Base-by-base conservation (phyloP, 768 basidiomycete genomes). In the Infundibulicybe gibba region DNA sequence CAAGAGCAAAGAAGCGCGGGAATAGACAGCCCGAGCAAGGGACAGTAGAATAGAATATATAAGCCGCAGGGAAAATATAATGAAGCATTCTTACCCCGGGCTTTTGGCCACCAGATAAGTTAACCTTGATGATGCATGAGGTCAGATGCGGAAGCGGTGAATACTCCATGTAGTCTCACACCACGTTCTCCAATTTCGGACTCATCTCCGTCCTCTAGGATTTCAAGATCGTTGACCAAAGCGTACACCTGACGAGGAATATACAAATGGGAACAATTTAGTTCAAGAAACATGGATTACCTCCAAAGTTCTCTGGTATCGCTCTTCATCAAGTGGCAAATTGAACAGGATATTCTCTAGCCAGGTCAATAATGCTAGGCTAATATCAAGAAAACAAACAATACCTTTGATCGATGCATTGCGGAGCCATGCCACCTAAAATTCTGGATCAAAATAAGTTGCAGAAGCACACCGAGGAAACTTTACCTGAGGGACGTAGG, bases 151-250 rank as follows among this genome's bases (percentile, higher is more conserved):
- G 12, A 16, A 21, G 15, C 17, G 9, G 32, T 38, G 25, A 43
- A 16, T 40, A 17, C n/a, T n/a, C n/a, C n/a, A 6, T 68, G 0
- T 41, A 19, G 15, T 57, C 70, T 40, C 58, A 89, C 89, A 19
- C 90, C 90, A 30, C 87, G 83, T 68, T 92, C 90, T 15, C 90
- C 90, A 45, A 92, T 91, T 63, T 93, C 90, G 0, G 89, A 82
- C 54, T 88, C 83, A 54, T 93, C 90, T 1, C 90, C 89, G 54
- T 93, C 90, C 59, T 93, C 91, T 12, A 94, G 69, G 46, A 93
- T 90, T 42, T 82, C 78, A 31, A 94, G 70, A 57, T 94, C 90
- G 46, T 71, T 78, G 16, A 84, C 67, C 16, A 94, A 71, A 1
- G 90, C 88, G 51, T 75, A 79, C n/a, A 65, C 74, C 76, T 77